Evolutionary conservation across 106 monocot genomes (phyloP).

Genomic region (Platanthera guangdongensis): DNA sequence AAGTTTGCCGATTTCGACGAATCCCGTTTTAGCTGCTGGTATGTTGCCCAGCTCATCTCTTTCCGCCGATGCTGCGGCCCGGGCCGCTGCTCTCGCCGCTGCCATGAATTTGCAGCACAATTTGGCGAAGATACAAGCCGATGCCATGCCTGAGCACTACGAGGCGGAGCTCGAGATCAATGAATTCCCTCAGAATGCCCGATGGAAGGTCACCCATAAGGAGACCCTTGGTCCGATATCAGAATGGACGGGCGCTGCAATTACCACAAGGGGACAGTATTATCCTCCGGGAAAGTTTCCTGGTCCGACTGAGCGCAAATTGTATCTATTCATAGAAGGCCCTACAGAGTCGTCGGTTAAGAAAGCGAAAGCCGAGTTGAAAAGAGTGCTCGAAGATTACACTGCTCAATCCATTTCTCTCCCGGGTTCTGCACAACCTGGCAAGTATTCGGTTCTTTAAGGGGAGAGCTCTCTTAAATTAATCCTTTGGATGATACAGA

Average conservation of each 20-base stretch:
- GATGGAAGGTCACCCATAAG: slow-evolving; percentile 95
- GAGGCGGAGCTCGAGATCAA: slow-evolving; percentile 94
- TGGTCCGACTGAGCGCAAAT: slow-evolving; percentile 73
- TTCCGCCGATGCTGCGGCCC: slow-evolving; percentile 59
- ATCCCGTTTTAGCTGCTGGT: slow-evolving; percentile 25
- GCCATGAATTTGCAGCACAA: slow-evolving; percentile 85
- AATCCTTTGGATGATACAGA: not conserved
- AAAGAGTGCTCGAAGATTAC: slow-evolving; percentile 80
- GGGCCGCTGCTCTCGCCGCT: slow-evolving; percentile 73
- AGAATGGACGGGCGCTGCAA: slow-evolving; percentile 91
- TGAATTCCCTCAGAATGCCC: slow-evolving; percentile 91
- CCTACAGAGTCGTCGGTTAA: slow-evolving; percentile 87
- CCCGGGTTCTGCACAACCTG: slow-evolving; percentile 79
- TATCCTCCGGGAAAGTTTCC: slow-evolving; percentile 63
- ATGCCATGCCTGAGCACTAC: slow-evolving; percentile 91
- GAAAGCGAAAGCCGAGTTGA: slow-evolving; percentile 88
- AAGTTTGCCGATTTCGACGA: slow-evolving; percentile 14
- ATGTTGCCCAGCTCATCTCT: slow-evolving; percentile 17
- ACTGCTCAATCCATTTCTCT: slow-evolving; percentile 59
- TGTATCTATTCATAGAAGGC: slow-evolving; percentile 90
- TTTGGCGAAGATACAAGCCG: slow-evolving; percentile 91
- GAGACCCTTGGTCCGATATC: slow-evolving; percentile 90
- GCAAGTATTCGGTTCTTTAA: slow-evolving; percentile 89
- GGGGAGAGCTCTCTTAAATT: not conserved
- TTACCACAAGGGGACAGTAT: slow-evolving; percentile 83